Base-by-base conservation (phyloP, 2,329 filamentous ascomycete genomes). In the Neofusicoccum kwambonambiense region DNA sequence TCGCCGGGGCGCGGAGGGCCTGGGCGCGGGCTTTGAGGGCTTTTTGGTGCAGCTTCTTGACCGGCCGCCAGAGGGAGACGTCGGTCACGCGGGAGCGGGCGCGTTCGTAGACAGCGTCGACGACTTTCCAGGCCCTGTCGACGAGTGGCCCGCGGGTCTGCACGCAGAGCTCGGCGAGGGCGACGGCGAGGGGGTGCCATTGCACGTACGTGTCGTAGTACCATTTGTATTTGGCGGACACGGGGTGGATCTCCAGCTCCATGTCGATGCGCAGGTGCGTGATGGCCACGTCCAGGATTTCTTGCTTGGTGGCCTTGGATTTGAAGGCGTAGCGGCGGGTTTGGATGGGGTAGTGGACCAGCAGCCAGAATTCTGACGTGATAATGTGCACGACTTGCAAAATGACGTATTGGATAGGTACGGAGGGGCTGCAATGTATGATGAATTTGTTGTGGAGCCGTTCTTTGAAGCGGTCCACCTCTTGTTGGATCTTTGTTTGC, bases 111-210 rank as follows among this genome's bases (percentile, higher is more conserved):
- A 80, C 74, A 41, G 77, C 72, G 60, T 80, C 76, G 13, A 85
- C 73, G 42, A 80, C 72, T 6, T 72, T 68, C 84, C 84, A 86
- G 0, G 78, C 81, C 51, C 72, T 45, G 9, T 76, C 71, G 2
- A 75, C 73, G 8, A 72, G 62, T 35, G 68, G 13, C 52, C 71
- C 65, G 58, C 68, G 22, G 1, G 72, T 74, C 12, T 71, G 72
- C 22, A 72, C 68, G 4, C 73, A 70, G 9, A 76, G 68, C 45
- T 75, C 70, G 5, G 69, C 70, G 39, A 85, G 72, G 51, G 85
- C 75, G 68, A 82, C 81, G 15, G 84, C 79, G 47, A 83, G 77
- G 4, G 82, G 78, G 63, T 84, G 82, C 82, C 82, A 85, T n/a
- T 79, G 78, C 69, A 84, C 85, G 39, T 82, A 77, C 19, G 77